Evolutionary conservation across 768 basidiomycete genomes (phyloP).

Genomic region (Mycena indigotica): DNA sequence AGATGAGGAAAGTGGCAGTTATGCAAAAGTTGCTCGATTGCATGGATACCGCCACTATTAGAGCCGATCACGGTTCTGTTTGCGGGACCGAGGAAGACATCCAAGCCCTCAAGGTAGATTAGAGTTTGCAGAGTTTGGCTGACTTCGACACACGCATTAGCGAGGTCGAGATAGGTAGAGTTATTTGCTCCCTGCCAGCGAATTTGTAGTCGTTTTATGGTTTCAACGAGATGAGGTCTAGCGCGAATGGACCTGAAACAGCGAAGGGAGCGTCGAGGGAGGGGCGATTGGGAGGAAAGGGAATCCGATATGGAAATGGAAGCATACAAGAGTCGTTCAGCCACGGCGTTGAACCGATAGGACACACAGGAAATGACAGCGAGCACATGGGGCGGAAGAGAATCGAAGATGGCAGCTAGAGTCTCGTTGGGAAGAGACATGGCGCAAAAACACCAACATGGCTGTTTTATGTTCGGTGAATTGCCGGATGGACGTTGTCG

Average conservation of each 20-base stretch:
- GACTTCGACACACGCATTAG: constrained; percentile 43
- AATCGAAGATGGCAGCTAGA: constrained; percentile 49
- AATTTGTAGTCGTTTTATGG: constrained; percentile 50
- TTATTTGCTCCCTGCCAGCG: constrained; percentile 52
- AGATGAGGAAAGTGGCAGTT: constrained; percentile 43
- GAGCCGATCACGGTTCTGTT: constrained; percentile 31
- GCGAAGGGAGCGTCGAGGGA: constrained; percentile 44
- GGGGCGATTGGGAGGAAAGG: constrained; percentile 43
- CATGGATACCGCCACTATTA: constrained; percentile 33
- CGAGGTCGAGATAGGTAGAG: constrained; percentile 34
- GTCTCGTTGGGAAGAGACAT: constrained; percentile 58
- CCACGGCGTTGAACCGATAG: constrained; percentile 51
- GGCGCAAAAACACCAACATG: constrained; percentile 11
- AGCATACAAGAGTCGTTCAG: constrained; percentile 62
- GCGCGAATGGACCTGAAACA: constrained; percentile 56
- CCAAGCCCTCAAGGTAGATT: constrained; percentile 52
- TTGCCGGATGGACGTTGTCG: background rate
- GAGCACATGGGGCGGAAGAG: constrained; percentile 41
- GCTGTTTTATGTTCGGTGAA: background rate
- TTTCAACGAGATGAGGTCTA: constrained; percentile 48
- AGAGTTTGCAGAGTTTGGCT: constrained; percentile 39
- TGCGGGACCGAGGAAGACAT: constrained; percentile 53
- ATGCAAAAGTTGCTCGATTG: constrained; percentile 48
- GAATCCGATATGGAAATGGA: constrained; percentile 51
- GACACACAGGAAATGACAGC: constrained; percentile 47